Evolutionary conservation across 1,284 basidiomycete species (phyloP).

Genomic region (Malassezia psittaci): DNA sequence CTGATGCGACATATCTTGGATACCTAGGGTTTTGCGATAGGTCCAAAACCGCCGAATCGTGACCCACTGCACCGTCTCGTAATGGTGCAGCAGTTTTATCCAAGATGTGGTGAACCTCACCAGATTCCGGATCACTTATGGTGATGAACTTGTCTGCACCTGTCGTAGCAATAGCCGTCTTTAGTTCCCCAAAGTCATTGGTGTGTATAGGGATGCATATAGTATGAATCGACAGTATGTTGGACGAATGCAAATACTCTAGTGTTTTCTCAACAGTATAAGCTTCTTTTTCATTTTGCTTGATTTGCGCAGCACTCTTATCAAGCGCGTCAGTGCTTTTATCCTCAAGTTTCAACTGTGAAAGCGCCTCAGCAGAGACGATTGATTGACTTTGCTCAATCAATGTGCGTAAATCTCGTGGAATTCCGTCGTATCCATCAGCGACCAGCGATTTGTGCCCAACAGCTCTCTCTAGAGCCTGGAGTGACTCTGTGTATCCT

Average conservation of each 20-base stretch:
- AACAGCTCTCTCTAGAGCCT: slow-evolving; percentile 9
- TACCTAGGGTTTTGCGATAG: slow-evolving; percentile 27
- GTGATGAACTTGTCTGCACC: slow-evolving; percentile 36
- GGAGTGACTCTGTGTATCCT: slow-evolving; percentile 19
- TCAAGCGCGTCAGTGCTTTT: not conserved
- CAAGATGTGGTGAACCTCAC: slow-evolving; percentile 31
- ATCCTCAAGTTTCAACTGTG: slow-evolving; percentile 19
- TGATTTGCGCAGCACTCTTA: slow-evolving; percentile 7
- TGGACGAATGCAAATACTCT: slow-evolving; percentile 27
- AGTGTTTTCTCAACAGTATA: slow-evolving; percentile 20
- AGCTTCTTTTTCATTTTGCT: slow-evolving; percentile 6
- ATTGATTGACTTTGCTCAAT: slow-evolving; percentile 23
- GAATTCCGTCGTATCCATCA: not conserved
- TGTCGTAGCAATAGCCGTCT: slow-evolving; percentile 18
- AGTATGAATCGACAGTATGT: slow-evolving; percentile 31
- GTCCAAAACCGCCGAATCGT: slow-evolving; percentile 33
- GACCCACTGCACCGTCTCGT: slow-evolving; percentile 12
- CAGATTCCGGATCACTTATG: slow-evolving; percentile 22
- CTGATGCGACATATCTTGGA: slow-evolving; percentile 26
- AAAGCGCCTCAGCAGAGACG: slow-evolving; percentile 15
- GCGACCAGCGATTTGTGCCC: slow-evolving; percentile 4
- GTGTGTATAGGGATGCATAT: slow-evolving; percentile 13
- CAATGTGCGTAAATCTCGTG: slow-evolving; percentile 20
- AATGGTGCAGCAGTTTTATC: slow-evolving; percentile 7
- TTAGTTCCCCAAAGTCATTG: not conserved